Evolutionary conservation across 1,284 basidiomycete genomes (phyloP).

Genomic region (Quambalaria eucalypti): DNA sequence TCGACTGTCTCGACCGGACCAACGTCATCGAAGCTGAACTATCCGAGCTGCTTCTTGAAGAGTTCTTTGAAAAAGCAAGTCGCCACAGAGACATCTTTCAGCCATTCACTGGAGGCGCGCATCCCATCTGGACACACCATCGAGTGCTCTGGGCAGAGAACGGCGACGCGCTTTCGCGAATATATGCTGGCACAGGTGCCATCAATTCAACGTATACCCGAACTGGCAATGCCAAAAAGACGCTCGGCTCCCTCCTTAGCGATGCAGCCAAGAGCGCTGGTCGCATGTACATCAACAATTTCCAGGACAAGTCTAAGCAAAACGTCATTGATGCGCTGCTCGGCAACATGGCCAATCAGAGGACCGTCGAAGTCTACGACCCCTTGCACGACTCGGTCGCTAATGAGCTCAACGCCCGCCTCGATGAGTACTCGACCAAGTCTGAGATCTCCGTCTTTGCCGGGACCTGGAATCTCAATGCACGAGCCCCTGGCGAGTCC

Average conservation of each 20-base stretch:
- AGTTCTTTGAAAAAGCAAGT: conserved; percentile 20
- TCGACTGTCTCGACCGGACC: conserved; percentile 94
- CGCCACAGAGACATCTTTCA: conserved; percentile 14
- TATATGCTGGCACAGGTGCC: conserved; percentile 93
- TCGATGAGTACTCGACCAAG: conserved; percentile 75
- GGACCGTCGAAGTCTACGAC: conserved; percentile 81
- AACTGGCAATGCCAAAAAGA: conserved; percentile 69
- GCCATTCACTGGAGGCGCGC: conserved; percentile 10
- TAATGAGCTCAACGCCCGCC: conserved; percentile 53
- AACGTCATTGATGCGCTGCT: conserved; percentile 88
- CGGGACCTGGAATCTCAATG: conserved; percentile 95
- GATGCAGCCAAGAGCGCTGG: conserved; percentile 81
- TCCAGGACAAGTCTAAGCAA: conserved; percentile 92
- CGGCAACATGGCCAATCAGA: conserved; percentile 80
- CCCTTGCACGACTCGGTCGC: conserved; percentile 77
- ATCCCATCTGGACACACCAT: conserved; percentile 71
- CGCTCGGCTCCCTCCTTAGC: conserved; percentile 56
- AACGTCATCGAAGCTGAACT: conserved; percentile 80
- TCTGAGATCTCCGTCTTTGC: conserved; percentile 66
- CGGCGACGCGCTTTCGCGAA: conserved; percentile 52
- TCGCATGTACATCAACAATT: conserved; percentile 89
- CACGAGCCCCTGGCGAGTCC: conserved; percentile 68
- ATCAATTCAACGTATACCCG: conserved; percentile 92
- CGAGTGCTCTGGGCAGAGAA: conserved; percentile 77
- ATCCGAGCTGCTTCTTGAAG: conserved; percentile 32